Evolutionary conservation across 257 asterid species (phyloP), one percentile per base, ranked within the genome.

Genomic region (Plantago ovata): DNA sequence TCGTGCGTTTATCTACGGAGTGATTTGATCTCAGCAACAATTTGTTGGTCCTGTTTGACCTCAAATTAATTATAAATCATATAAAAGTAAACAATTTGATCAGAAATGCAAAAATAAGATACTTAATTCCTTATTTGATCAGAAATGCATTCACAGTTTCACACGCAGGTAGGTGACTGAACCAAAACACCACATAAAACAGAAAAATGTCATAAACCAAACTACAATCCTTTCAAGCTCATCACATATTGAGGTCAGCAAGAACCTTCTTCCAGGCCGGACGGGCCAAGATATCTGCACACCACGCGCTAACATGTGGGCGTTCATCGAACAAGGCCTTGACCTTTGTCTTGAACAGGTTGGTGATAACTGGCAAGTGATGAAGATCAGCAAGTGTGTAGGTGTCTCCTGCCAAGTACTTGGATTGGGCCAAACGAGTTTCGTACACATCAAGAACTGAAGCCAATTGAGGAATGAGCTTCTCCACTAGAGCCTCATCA

Each of bases 391-490:
- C 88, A 66, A 68, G 10, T 0, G 79, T 53, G 73, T 48, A 74
- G 0, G 58, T 39, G 0, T 80, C 77, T 12, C 83, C 88, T 10
- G 48, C 86, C 72, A 82, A 54, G 57, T 74, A 84, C 64, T 76
- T 78, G 0, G 82, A 76, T 0, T 70, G 50, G 0, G 55, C 18
- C 66, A 84, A 47, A 0, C 84, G 71, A 8, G 70, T 47, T 58
- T 84, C 93, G 55, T 84, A 84, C 14, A 81, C 64, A 16, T 83
- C 92, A 1, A 83, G 79, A 53, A 80, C 76, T 1, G 38, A 20
- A 14, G 56, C 77, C 0, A 80, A 16, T 15, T 73, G 65, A 3
- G 3, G 67, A 19, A 61, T 33, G 52, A 61, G n/a, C 22, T 54
- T 32, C 0, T 63, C 76, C 2, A 76, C 67, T 3, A 6, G 42